These are phyloP conservation scores for Fusarium annulatum DNA, from an alignment of 2,329 filamentous ascomycete species.

Conservation along the genomic window DNA sequence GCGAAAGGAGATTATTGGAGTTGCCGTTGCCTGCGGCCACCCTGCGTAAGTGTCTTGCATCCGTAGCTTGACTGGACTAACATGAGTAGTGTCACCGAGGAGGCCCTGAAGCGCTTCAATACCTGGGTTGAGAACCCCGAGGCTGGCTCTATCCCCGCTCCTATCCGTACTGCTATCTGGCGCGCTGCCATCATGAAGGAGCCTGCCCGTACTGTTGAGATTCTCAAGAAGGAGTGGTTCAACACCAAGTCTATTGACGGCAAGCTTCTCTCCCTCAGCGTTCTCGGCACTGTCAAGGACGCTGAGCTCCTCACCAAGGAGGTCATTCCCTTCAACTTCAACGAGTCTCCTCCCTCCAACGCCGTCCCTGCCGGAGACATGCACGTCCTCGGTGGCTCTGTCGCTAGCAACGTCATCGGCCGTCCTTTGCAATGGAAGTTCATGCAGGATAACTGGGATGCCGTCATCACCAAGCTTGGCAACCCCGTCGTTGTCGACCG, in stretches of 20 bases:
- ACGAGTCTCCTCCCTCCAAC: constrained; percentile 65
- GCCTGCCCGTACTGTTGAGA: constrained; percentile 74
- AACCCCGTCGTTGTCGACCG: constrained; percentile 93
- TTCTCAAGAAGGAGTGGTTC: constrained; percentile 86
- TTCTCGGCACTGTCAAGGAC: constrained; percentile 80
- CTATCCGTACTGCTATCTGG: constrained; percentile 83
- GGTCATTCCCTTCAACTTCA: constrained; percentile 83
- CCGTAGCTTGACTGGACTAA: constrained; percentile 35
- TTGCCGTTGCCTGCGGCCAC: constrained; percentile 82
- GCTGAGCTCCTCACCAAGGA: constrained; percentile 71
- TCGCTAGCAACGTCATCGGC: constrained; percentile 78
- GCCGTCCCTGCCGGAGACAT: constrained; percentile 88
- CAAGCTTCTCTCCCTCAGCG: constrained; percentile 83
- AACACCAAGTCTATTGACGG: constrained; percentile 88
- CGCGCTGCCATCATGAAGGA: constrained; percentile 78
- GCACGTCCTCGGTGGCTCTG: constrained; percentile 79
- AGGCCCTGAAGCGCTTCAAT: constrained; percentile 83
- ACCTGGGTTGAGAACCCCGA: constrained; percentile 79
- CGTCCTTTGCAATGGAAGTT: constrained; percentile 86
- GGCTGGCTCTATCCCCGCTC: constrained; percentile 78
- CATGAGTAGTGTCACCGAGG: constrained; percentile 68
- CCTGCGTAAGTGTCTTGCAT: constrained; percentile 65
- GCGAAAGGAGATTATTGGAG: constrained; percentile 81
- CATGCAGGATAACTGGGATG: constrained; percentile 84
- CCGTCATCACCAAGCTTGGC: constrained; percentile 75